phyloP scores from a whole-genome alignment of 495 filamentous ascomycete genomes.

The Penicillium bialowiezense region DNA sequence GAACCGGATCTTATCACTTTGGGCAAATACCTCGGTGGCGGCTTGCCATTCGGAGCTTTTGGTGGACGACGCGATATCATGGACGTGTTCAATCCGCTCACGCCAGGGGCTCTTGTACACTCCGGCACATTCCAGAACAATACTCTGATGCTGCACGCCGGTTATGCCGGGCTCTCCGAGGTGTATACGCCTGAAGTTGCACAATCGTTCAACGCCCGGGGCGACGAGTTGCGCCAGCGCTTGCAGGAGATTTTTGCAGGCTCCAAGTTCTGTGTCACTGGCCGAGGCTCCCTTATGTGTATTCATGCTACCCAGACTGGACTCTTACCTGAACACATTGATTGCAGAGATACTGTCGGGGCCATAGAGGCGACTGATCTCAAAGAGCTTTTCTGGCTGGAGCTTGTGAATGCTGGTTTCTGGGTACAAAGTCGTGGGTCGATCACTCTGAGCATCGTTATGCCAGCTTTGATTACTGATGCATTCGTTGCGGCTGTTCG shows the following conservation, averaged over 20 bases:
- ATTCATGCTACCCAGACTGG: background rate
- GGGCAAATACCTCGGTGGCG: slow-evolving; percentile 59
- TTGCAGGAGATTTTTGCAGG: background rate
- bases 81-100: slow-evolving; percentile 45
- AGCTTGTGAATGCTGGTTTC: slow-evolving; percentile 7
- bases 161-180: slow-evolving; percentile 2
- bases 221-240: background rate
- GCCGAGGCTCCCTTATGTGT: slow-evolving; percentile 1
- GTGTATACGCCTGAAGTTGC: slow-evolving; percentile 5
- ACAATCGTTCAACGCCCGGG: background rate
- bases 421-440: slow-evolving; percentile 5
- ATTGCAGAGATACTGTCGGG: background rate
- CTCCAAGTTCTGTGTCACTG: background rate
- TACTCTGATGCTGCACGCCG: slow-evolving; percentile 31
- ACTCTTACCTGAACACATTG: background rate
- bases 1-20: slow-evolving; percentile 51
- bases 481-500: background rate
- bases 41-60: slow-evolving; percentile 57
- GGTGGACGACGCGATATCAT: slow-evolving; percentile 54
- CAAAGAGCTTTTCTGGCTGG: slow-evolving; percentile 7
- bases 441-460: slow-evolving; percentile 5
- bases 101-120: slow-evolving; percentile 32
- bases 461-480: background rate
- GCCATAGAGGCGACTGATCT: slow-evolving; percentile 1
- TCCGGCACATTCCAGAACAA: slow-evolving; percentile 72